A percentile compares a stretch with the other conserved stretches of the same genome.
Evolutionary conservation across 83 land plant genomes (phyloP).

Genomic region (Diphasiastrum complanatum): DNA sequence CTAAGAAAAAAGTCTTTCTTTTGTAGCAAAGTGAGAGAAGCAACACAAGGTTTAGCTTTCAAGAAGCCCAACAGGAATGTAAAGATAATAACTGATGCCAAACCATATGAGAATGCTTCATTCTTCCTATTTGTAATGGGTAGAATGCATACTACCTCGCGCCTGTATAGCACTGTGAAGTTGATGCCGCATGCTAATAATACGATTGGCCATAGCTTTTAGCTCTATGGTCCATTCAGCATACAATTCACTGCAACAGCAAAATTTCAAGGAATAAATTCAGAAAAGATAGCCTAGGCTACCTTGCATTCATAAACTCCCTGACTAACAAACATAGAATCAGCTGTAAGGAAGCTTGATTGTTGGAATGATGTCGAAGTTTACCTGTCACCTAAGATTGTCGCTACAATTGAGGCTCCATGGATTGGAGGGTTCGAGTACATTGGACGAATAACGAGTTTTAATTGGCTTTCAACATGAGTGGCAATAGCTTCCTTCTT

Average conservation of each 20-base stretch:
- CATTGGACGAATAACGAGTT: slow-evolving; percentile 93
- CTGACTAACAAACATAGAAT: slow-evolving; percentile 3
- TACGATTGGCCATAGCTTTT: slow-evolving; percentile 93
- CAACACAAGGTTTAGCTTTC: too few species aligned
- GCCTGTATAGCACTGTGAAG: slow-evolving; percentile 75
- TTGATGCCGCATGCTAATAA: slow-evolving; percentile 80
- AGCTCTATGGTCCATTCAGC: slow-evolving; percentile 87
- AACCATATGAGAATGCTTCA: too few species aligned
- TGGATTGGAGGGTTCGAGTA: slow-evolving; percentile 91
- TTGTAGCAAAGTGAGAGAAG: too few species aligned
- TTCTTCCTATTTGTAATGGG: background rate
- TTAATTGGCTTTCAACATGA: slow-evolving; percentile 92
- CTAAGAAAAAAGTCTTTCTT: too few species aligned
- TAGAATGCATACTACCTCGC: slow-evolving; percentile 42
- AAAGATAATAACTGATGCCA: too few species aligned
- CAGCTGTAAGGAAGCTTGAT: background rate
- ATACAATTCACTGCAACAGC: slow-evolving; percentile 46
- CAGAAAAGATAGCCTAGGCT: background rate
- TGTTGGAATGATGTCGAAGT: background rate
- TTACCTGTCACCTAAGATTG: slow-evolving; percentile 75
- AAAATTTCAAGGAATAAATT: background rate
- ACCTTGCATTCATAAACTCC: background rate
- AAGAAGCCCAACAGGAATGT: too few species aligned
- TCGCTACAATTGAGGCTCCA: slow-evolving; percentile 87
- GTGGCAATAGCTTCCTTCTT: slow-evolving; percentile 53